Conservation (phyloP, 208 protist genomes). For the Leishmania lainsoni region DNA sequence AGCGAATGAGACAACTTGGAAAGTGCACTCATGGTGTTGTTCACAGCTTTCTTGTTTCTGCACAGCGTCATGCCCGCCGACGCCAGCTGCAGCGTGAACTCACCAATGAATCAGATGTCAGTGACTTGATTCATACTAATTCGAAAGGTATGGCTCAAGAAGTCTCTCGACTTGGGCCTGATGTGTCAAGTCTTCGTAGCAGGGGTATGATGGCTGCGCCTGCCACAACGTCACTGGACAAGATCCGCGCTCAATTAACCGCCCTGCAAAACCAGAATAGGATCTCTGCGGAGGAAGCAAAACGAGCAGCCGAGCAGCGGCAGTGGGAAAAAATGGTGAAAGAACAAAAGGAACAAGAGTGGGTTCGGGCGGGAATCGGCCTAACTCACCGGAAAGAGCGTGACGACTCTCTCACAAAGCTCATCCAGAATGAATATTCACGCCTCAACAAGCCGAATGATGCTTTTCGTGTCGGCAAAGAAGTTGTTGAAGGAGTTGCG, state of each 20-base stretch:
- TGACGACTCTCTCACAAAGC: slow-evolving; percentile 6
- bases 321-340: slow-evolving; percentile 18
- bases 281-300: slow-evolving; percentile 10
- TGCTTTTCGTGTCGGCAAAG: slow-evolving; percentile 55
- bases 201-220: slow-evolving; percentile 53
- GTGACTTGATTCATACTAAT: not conserved
- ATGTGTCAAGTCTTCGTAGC: slow-evolving; percentile 25
- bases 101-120: not conserved
- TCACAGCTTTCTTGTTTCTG: not conserved
- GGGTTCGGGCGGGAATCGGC: not conserved
- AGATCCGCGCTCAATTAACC: slow-evolving; percentile 55
- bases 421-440: slow-evolving; percentile 24
- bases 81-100: slow-evolving; percentile 7
- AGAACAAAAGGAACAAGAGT: slow-evolving; percentile 9
- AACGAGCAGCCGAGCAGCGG: slow-evolving; percentile 15
- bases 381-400: not conserved
- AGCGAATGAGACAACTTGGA: slow-evolving; percentile 9
- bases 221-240: slow-evolving; percentile 54
- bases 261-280: slow-evolving; percentile 29
- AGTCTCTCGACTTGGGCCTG: not conserved
- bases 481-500: slow-evolving; percentile 53
- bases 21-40: not conserved
- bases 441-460: slow-evolving; percentile 48
- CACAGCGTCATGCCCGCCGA: slow-evolving; percentile 25
- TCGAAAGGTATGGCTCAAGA: not conserved